A percentile compares a stretch with the other conserved stretches of the same genome.
These are phyloP conservation scores for Escallonia herrerae DNA, from an alignment of 129 eudicot genomes.

Conservation along the genomic window DNA sequence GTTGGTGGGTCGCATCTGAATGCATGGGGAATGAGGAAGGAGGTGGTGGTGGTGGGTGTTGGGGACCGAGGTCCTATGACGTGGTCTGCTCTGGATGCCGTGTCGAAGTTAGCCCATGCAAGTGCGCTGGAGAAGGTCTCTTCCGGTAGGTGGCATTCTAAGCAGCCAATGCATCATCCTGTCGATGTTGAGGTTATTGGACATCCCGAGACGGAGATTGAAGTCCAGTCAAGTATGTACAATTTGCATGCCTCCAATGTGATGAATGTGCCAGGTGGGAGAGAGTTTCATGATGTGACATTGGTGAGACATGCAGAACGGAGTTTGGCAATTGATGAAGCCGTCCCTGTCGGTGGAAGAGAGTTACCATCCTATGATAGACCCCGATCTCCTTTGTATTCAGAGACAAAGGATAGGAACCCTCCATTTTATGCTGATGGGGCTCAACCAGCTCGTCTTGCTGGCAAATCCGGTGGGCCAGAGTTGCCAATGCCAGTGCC, in stretches of 20 bases:
- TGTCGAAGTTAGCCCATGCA: constrained; percentile 73
- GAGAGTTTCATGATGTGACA: constrained; percentile 20
- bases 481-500: constrained; percentile 20
- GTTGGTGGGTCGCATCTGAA: constrained; percentile 47
- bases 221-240: constrained; percentile 16
- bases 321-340: constrained; percentile 41
- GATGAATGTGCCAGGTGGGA: constrained; percentile 21
- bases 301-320: constrained; percentile 35
- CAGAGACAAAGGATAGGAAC: constrained; percentile 29
- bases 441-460: constrained; percentile 19
- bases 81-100: constrained; percentile 73
- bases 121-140: constrained; percentile 92
- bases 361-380: constrained; percentile 28
- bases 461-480: constrained; percentile 22
- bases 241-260: constrained; percentile 10
- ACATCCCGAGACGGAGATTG: constrained; percentile 39
- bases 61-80: constrained; percentile 40
- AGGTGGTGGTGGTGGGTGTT: constrained; percentile 16
- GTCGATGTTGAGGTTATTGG: constrained; percentile 60
- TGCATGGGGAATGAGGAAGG: constrained; percentile 78
- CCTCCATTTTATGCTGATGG: constrained; percentile 22
- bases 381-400: constrained; percentile 15
- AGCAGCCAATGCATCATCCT: constrained; percentile 35
- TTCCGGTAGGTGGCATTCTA: constrained; percentile 92
- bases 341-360: constrained; percentile 23